These are phyloP conservation scores for Schizothecium vesticola DNA, from an alignment of 495 filamentous ascomycete genomes.

Conservation along the genomic window DNA sequence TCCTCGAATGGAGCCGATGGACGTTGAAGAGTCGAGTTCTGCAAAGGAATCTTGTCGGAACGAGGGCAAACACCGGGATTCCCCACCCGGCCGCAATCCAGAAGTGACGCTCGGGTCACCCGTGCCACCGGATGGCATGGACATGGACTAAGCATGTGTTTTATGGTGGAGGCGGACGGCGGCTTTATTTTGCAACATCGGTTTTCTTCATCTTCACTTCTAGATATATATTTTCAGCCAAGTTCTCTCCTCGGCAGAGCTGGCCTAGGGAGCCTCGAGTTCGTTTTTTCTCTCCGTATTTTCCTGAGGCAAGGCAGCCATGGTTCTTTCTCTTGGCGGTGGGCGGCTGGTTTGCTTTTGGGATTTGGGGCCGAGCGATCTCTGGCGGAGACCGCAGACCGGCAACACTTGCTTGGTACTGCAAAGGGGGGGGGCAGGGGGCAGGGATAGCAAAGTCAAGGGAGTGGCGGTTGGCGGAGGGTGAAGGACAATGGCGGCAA, in stretches of 20 bases:
- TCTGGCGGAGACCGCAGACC: neutral
- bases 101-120: constrained; percentile 32
- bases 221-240: neutral
- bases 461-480: neutral
- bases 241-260: neutral
- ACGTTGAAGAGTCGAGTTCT: constrained; percentile 10
- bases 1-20: constrained; percentile 14
- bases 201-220: neutral
- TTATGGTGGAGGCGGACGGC: no score
- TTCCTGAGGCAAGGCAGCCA: neutral
- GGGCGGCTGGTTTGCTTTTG: neutral
- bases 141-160: constrained; percentile 17
- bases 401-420: neutral
- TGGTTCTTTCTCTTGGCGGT: neutral
- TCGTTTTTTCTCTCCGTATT: neutral
- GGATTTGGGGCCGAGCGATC: neutral
- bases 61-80: constrained; percentile 4
- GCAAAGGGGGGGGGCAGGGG: neutral
- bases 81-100: constrained; percentile 11
- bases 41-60: neutral
- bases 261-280: neutral
- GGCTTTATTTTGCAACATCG: neutral
- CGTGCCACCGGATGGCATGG: constrained; percentile 27
- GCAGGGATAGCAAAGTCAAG: neutral
- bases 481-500: neutral